Base-by-base conservation (phyloP, 768 basidiomycete genomes). In the Lactarius deliciosus region DNA sequence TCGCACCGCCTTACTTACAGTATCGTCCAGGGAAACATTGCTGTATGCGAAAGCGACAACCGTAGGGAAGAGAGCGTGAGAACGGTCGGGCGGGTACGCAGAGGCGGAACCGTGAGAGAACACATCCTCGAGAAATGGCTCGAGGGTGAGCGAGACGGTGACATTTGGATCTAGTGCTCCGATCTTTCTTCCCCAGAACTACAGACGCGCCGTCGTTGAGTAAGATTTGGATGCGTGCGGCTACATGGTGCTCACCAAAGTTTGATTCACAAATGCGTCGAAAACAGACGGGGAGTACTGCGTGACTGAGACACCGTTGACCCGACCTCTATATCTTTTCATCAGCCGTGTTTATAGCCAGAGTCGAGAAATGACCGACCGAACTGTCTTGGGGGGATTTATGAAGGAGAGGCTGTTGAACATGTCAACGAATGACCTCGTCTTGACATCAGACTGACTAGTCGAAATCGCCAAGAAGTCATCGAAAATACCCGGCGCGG, bases 401-500 rank as follows among this genome's bases (percentile, higher is more conserved):
- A 9, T 32, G 53, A 20, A 63, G 1, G 5, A 4, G 22, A 63
- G 20, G 28, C 18, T 47, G 30, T 3, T 43, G 45, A 66, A n/a
- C 9, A n/a, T 9, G 45, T 47, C n/a, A 20, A 18, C 8, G n/a
- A 47, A 47, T n/a, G 58, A 65, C 9, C 47, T 47, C 13, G 69
- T 56, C 9, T 38, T 16, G 22, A 67, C 54, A 13, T 62, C 63
- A 1, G 20, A 40, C 28, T 47, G 20, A 16, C 45, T 40, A 6
- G 47, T 13, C 0, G 68, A 63, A 71, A 28, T 58, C 41, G 58
- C 68, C 20, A 71, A 45, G 36, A 71, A 65, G 18, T 68, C 65
- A 18, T 71, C 63, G 41, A 72, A 72, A 30, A 67, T 57, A 3
- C 70, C 70, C 0, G 2, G 30, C 3, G 45, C 45, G 8, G 45